phyloP scores from a whole-genome alignment of 2,329 filamentous ascomycete genomes.

The Cordyceps pruinosa region DNA sequence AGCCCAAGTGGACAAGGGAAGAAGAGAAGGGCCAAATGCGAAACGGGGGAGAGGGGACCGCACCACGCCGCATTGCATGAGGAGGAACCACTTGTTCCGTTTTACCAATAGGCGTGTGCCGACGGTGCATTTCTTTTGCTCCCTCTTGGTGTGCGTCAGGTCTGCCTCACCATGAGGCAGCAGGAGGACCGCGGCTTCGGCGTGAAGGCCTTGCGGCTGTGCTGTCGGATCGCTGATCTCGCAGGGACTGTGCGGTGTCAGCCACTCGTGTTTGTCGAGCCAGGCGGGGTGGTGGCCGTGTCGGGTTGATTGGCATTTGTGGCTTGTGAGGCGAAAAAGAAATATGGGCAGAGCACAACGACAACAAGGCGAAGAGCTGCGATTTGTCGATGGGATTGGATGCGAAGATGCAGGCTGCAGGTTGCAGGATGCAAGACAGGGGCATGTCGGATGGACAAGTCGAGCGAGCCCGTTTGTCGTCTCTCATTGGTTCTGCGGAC shows the following conservation, averaged over 20 bases:
- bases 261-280: not conserved
- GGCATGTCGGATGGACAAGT: not conserved
- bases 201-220: not conserved
- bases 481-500: not conserved
- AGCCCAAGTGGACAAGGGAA: not conserved
- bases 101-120: not conserved
- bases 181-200: no score
- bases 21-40: not conserved
- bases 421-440: not conserved
- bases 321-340: not conserved
- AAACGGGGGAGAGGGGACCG: not conserved
- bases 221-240: not conserved
- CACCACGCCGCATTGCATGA: not conserved
- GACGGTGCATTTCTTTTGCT: not conserved
- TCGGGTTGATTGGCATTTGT: not conserved
- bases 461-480: not conserved
- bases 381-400: not conserved
- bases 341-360: no score
- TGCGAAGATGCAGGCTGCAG: no score
- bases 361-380: no score
- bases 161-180: slow-evolving; percentile 1
- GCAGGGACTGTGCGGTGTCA: not conserved
- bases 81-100: not conserved
- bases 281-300: not conserved
- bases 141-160: not conserved